Base-by-base conservation (phyloP, 495 filamentous ascomycete genomes). In the Podospora fimiseda region DNA sequence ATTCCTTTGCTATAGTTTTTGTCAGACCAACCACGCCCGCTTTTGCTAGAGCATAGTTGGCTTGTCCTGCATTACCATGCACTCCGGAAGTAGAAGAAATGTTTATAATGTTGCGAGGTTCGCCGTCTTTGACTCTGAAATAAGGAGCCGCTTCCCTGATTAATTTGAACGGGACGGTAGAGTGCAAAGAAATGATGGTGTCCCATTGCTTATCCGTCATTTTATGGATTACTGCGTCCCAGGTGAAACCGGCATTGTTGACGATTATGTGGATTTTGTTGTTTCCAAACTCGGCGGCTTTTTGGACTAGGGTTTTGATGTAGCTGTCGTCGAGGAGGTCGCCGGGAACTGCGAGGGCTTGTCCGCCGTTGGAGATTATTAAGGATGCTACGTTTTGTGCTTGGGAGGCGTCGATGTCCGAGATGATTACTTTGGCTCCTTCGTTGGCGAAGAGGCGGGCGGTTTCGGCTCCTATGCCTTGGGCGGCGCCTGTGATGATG, bases 131-230 rank as follows among this genome's bases (percentile, higher is more conserved):
- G 51, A 93, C 86, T 23, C 89, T 81, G 78, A 95, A 95, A 68
- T 87, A 94, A 23, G 87, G 86, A 0, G 88, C 85, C 6, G 87
- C 86, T 39, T 82, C 85, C 38, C 88, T 81, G 53, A 91, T 71
- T 36, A 94, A 81, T 53, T 83, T 86, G 77, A 95, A 93, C 27
- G 89, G 89, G 1, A 83, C 87, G 9, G 86, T 91, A 61, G 78
- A 81, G 75, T 94, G 89, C 18, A 93, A 74, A 23, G 83, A 80
- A 9, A 92, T 67, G 61, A 94, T 95, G 48, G 85, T 90, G 43
- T 90, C 82, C 88, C 86, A 94, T 80, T 93, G 88, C 65, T 89
- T 90, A 72, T 93, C 87, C 14, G 86, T 89, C 74, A 87, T 92
- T 82, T 91, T 92, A 72, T 93, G 88, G 59, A 94, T 89, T 19